A percentile compares a stretch with the other conserved stretches of the same genome.
Evolutionary conservation across 208 protist genomes (phyloP).

Genomic region (Herpetomonas samuelpessoai): DNA sequence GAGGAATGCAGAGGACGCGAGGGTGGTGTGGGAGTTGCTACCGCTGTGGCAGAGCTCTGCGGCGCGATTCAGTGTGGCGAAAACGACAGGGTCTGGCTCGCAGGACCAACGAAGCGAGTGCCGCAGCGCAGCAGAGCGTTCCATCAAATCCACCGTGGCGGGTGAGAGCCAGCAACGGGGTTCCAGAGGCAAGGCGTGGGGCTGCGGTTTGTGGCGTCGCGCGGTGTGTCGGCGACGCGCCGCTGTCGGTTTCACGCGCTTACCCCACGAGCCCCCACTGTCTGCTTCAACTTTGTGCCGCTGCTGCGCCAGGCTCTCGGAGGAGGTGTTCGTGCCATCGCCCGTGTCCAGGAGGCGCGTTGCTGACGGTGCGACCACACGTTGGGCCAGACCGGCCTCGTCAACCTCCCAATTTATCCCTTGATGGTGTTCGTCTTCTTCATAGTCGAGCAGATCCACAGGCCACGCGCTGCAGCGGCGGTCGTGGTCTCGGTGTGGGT

Average conservation of each 20-base stretch:
- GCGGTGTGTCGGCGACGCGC: not conserved
- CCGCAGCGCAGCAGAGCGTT: constrained; percentile 38
- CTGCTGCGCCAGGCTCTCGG: constrained; percentile 10
- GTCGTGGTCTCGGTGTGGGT: not conserved
- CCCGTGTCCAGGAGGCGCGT: not conserved
- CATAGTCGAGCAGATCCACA: too few species aligned
- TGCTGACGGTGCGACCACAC: too few species aligned
- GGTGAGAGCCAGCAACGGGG: constrained; percentile 57
- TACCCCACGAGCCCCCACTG: not conserved
- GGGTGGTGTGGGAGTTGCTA: too few species aligned
- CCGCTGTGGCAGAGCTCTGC: not conserved
- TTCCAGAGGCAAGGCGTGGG: not conserved
- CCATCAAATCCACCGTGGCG: constrained; percentile 41
- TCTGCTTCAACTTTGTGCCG: constrained; percentile 1
- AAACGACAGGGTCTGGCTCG: constrained; percentile 64
- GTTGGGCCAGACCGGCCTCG: not conserved
- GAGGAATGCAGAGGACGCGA: too few species aligned
- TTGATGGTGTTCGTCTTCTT: too few species aligned
- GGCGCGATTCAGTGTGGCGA: constrained; percentile 33
- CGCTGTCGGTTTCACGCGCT: not conserved
- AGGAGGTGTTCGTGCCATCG: constrained; percentile 7
- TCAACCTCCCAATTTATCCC: too few species aligned
- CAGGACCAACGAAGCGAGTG: constrained; percentile 61
- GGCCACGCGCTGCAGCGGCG: not conserved
- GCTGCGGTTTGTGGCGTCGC: not conserved